phyloP scores from a whole-genome alignment of 352 stramenopile species.

The Phytopythium kandeliae region DNA sequence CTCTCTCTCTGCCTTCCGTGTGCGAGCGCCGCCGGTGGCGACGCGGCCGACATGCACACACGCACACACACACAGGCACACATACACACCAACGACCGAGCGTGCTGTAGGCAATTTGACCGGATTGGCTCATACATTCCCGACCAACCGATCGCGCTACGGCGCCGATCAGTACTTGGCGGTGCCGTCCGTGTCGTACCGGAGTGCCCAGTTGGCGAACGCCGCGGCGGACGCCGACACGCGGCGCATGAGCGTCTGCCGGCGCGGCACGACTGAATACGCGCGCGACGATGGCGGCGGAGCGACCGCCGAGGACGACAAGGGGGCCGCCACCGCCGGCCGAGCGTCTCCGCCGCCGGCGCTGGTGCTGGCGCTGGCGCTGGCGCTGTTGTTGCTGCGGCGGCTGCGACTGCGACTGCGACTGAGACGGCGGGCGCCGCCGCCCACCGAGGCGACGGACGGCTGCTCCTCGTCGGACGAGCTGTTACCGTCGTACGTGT shows the following conservation, averaged over 20 bases:
- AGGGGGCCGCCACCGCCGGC: no score
- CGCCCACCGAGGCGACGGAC: conserved; percentile 11
- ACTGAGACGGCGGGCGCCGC: background rate
- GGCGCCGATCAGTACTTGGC: conserved; percentile 1
- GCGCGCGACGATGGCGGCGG: conserved; percentile 9
- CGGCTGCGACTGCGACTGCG: background rate
- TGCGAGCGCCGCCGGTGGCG: no score
- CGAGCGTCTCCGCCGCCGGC: no score
- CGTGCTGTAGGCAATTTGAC: no score
- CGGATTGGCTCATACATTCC: no score
- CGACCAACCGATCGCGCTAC: no score
- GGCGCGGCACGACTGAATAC: conserved; percentile 24
- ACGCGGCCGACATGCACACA: no score
- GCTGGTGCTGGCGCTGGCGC: no score
- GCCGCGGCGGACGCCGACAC: conserved; percentile 23
- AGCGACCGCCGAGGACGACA: background rate
- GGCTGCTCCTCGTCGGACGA: conserved; percentile 14
- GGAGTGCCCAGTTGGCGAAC: conserved; percentile 25
- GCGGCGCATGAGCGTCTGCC: conserved; percentile 18
- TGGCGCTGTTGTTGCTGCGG: no score
- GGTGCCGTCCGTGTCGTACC: conserved; percentile 17
- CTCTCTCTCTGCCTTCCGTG: no score
- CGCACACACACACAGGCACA: no score
- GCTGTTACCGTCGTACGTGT: conserved; percentile 15
- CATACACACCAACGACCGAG: no score